Evolutionary conservation across 331 rosid species (phyloP), one percentile per base, ranked within the genome.

Genomic region (Malus hybrid): DNA sequence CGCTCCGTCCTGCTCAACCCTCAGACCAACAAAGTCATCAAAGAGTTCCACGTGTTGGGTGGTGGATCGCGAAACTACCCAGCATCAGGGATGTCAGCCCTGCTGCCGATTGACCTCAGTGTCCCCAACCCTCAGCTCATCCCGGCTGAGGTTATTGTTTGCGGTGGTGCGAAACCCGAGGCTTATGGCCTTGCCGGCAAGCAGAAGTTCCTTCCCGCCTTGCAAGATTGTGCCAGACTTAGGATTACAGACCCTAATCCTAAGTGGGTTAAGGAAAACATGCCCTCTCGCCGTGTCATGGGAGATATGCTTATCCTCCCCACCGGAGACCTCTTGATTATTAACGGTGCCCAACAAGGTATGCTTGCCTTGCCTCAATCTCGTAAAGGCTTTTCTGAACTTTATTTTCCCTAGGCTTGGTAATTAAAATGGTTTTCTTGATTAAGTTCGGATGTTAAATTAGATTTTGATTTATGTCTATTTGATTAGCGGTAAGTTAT

Each of bases 21-120:
- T 7, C 46, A 10, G 4, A 75, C 80, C 55, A 78, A 86, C 86
- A 48, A 77, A 9, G 15, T 88, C 24, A 6, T 95, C 5, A 79
- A 86, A 1, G 91, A 88, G 33, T 88, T 39, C 67, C 97, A 92
- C 0, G 65, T 70, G 59, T 76, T 95, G 24, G 56, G 57, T 0
- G 98, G 98, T 0, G 98, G 98, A 5, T 80, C 97, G 3, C 77
- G 99, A 1, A 92, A 90, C 91, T 95, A 95, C 86, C 98, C 99
- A 0, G 89, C 98, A 2, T 92, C 98, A 0, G 99, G 85, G 22
- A 90, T 86, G 94, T 95, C 98, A 0, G 84, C 83, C 1, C 84
- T 95, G 33, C 89, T 95, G 33, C 99, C 99, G 1, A 42, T 92
- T 27, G 83, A 83, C 19, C 98, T 95, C 64, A 34, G 70, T 3